These are phyloP conservation scores for Neofusicoccum laricinum DNA, from an alignment of 2,329 filamentous ascomycete genomes.

Conservation along the genomic window DNA sequence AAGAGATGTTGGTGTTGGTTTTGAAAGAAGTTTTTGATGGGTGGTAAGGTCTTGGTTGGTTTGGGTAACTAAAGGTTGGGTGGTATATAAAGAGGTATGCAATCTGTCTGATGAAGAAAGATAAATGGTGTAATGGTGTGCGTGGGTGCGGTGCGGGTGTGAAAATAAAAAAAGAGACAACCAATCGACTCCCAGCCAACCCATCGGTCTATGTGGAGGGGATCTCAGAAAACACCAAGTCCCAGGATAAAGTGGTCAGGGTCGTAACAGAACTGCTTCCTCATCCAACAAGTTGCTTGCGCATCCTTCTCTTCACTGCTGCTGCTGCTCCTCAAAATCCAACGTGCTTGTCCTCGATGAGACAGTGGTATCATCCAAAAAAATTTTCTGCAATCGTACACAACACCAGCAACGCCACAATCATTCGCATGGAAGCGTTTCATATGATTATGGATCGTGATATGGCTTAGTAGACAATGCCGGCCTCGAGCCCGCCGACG, in stretches of 20 bases:
- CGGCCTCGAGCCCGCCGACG: conserved; percentile 34
- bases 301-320: not conserved
- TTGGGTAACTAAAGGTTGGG: conserved; percentile 11
- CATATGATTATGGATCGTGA: not conserved
- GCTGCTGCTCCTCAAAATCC: not conserved
- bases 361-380: conserved; percentile 12
- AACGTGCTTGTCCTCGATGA: conserved; percentile 1
- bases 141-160: not conserved
- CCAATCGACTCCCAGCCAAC: conserved; percentile 7
- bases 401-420: conserved; percentile 3
- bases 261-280: not conserved
- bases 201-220: conserved; percentile 8
- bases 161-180: not conserved
- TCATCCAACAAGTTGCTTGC: conserved; percentile 2
- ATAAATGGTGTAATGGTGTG: not conserved
- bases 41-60: conserved; percentile 9
- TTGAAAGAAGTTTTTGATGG: not conserved
- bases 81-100: conserved; percentile 14
- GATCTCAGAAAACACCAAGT: conserved; percentile 10
- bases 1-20: not conserved
- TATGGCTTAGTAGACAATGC: conserved; percentile 17
- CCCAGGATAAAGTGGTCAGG: not conserved
- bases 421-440: not conserved
- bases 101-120: conserved; percentile 11
- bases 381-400: not conserved